These are phyloP conservation scores for Lepidium sativum DNA, from an alignment of 345 rosid genomes.

Conservation along the genomic window DNA sequence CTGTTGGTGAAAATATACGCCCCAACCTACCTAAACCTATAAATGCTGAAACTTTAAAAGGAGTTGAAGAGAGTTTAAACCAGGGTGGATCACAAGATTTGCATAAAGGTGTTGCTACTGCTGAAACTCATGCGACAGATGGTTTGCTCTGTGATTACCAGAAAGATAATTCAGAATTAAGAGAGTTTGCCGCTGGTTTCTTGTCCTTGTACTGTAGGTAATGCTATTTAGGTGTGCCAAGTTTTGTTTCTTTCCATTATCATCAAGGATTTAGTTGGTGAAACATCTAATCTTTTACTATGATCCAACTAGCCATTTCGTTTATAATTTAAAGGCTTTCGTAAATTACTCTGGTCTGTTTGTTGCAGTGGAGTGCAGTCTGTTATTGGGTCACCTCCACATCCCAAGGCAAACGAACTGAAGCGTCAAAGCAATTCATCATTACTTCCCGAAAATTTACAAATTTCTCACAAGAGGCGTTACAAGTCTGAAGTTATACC, in stretches of 20 bases:
- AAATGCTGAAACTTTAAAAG: constrained; percentile 20
- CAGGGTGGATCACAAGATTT: constrained; percentile 30
- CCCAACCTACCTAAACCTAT: constrained; percentile 14
- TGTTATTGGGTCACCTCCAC: constrained; percentile 37
- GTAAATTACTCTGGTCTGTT: constrained; percentile 5
- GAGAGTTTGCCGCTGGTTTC: constrained; percentile 68
- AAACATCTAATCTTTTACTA: background rate
- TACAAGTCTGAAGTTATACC: constrained; percentile 24
- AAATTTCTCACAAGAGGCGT: constrained; percentile 45
- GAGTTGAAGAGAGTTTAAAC: constrained; percentile 19
- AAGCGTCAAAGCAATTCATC: constrained; percentile 50
- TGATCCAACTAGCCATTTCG: background rate
- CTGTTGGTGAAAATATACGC: constrained; percentile 26
- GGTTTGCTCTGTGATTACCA: constrained; percentile 20
- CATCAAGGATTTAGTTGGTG: background rate
- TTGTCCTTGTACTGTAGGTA: constrained; percentile 95
- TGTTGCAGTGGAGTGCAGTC: constrained; percentile 55
- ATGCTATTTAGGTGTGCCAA: background rate
- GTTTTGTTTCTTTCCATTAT: background rate
- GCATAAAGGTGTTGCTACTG: constrained; percentile 26
- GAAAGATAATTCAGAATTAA: constrained; percentile 42
- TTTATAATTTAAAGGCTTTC: background rate
- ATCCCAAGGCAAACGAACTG: constrained; percentile 32
- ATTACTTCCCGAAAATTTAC: constrained; percentile 29
- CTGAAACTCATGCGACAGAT: constrained; percentile 23